A percentile compares a stretch with the other conserved stretches of the same genome.
phyloP scores from a whole-genome alignment of 2,329 filamentous ascomycete genomes.

The Neodidymelliopsis sp. region DNA sequence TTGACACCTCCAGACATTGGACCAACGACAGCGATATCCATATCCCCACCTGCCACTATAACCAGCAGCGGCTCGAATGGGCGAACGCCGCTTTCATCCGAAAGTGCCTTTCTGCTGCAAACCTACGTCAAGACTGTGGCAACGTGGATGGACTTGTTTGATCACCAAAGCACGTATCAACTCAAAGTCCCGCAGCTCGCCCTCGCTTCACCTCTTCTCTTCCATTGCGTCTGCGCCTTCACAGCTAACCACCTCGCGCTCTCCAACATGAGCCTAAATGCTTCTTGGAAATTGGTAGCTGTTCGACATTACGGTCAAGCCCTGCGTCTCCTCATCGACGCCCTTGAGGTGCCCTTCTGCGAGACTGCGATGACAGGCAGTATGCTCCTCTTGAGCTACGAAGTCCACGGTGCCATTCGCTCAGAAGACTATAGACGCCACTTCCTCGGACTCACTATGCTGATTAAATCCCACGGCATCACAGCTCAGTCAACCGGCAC shows the following conservation, averaged over 20 bases:
- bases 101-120: constrained; percentile 43
- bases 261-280: constrained; percentile 29
- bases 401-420: constrained; percentile 37
- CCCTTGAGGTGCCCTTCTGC: constrained; percentile 34
- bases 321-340: constrained; percentile 39
- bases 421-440: constrained; percentile 42
- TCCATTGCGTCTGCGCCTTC: constrained; percentile 46
- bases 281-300: constrained; percentile 41
- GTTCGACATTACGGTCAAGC: constrained; percentile 41
- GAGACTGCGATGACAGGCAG: constrained; percentile 44
- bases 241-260: constrained; percentile 45
- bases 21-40: constrained; percentile 20
- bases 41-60: constrained; percentile 20
- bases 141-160: constrained; percentile 47
- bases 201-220: constrained; percentile 40
- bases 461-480: constrained; percentile 41
- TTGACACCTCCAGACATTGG: constrained; percentile 16
- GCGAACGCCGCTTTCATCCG: constrained; percentile 30
- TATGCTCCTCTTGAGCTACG: constrained; percentile 46
- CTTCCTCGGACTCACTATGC: constrained; percentile 39
- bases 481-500: constrained; percentile 38
- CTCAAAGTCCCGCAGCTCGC: constrained; percentile 37
- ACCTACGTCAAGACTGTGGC: constrained; percentile 44
- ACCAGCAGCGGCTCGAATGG: constrained; percentile 6
- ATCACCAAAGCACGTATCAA: constrained; percentile 41